Evolutionary conservation across 1,139 yeast species (phyloP).

Genomic region (Protomyces inundatus): DNA sequence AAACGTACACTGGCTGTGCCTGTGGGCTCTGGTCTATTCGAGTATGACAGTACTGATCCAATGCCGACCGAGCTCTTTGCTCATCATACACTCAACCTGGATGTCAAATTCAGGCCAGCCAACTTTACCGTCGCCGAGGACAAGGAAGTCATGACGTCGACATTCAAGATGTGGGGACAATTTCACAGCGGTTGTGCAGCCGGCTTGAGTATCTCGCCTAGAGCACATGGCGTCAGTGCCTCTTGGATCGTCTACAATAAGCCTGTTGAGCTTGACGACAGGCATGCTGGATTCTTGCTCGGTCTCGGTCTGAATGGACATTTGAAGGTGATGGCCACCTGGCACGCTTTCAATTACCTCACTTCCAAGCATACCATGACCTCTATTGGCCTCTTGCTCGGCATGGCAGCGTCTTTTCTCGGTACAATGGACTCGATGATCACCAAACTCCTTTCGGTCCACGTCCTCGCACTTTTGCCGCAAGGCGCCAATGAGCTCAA

Average conservation of each 20-base stretch:
- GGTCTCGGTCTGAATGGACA: constrained; percentile 94
- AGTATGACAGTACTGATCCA: constrained; percentile 67
- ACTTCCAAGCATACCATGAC: constrained; percentile 86
- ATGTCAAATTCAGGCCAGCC: constrained; percentile 60
- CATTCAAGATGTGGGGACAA: constrained; percentile 69
- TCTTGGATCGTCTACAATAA: constrained; percentile 89
- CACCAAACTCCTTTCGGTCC: constrained; percentile 87
- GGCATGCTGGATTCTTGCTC: constrained; percentile 90
- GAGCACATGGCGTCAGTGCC: constrained; percentile 70
- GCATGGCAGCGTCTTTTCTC: constrained; percentile 83
- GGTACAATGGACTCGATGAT: constrained; percentile 83
- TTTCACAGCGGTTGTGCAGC: constrained; percentile 91
- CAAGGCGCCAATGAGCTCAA: constrained; percentile 85
- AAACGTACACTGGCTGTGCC: constrained; percentile 71
- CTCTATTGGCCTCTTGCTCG: constrained; percentile 79
- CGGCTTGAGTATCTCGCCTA: constrained; percentile 69
- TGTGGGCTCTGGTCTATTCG: constrained; percentile 69
- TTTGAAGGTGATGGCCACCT: constrained; percentile 74
- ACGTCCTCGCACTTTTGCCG: constrained; percentile 86
- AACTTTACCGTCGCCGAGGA: constrained; percentile 61
- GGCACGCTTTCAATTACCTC: constrained; percentile 91
- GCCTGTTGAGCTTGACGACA: constrained; percentile 65
- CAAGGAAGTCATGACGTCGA: constrained; percentile 50
- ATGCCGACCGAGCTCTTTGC: constrained; percentile 79
- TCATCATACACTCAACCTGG: constrained; percentile 68